Conservation (phyloP, 306 rosid species). For the Pachyrhizus erosus region DNA sequence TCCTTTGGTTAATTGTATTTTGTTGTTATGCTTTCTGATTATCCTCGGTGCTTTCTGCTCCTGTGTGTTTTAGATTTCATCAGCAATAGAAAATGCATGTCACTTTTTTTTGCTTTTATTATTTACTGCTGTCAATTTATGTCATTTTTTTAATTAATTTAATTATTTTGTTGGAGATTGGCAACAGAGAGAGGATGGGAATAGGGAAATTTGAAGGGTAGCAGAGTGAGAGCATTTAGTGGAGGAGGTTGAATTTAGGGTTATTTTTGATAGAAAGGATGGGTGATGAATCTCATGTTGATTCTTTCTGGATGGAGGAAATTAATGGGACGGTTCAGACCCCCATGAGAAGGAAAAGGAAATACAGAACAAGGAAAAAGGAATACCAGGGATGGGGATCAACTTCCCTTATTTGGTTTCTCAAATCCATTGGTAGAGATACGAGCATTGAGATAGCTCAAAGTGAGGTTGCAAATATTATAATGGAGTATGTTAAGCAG, state of each 20-base stretch:
- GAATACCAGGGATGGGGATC: constrained; percentile 88
- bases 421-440: constrained; percentile 68
- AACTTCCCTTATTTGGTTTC: constrained; percentile 60
- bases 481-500: constrained; percentile 60
- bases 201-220: constrained; percentile 17
- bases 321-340: constrained; percentile 43
- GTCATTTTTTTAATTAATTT: background rate
- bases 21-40: background rate
- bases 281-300: constrained; percentile 6
- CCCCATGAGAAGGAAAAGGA: constrained; percentile 48
- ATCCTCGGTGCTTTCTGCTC: background rate
- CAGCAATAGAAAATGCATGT: background rate
- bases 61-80: constrained; percentile 23
- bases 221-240: background rate
- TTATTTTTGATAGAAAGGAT: constrained; percentile 33
- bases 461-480: constrained; percentile 56
- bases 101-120: background rate
- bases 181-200: constrained; percentile 21
- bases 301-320: constrained; percentile 51
- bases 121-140: constrained; percentile 19
- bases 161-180: background rate
- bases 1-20: background rate
- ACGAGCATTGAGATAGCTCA: constrained; percentile 57
- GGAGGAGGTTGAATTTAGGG: constrained; percentile 26
- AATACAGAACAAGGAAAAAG: constrained; percentile 51